Conservation (phyloP, 768 basidiomycete genomes). For the Xanthoconium purpureum region DNA sequence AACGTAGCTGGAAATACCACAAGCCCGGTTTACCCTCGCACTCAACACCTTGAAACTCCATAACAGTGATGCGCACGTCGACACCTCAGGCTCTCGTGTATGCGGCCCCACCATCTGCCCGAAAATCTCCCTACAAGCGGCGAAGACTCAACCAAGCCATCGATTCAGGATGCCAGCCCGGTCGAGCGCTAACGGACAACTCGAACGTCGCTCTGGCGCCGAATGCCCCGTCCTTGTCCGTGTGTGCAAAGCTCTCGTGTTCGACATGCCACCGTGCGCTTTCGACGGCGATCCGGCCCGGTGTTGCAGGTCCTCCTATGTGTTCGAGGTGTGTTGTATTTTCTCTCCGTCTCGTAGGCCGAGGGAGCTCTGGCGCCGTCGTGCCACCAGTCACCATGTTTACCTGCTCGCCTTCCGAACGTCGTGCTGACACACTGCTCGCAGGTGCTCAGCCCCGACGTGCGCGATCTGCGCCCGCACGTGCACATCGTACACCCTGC, state of each 20-base stretch:
- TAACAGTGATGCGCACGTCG: slow-evolving; percentile 15
- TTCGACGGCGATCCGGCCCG: slow-evolving; percentile 17
- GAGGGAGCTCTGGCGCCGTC: not conserved
- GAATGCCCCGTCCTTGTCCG: not conserved
- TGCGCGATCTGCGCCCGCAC: slow-evolving; percentile 38
- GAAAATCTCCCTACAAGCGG: slow-evolving; percentile 25
- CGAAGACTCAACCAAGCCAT: slow-evolving; percentile 21
- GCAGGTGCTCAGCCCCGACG: slow-evolving; percentile 33
- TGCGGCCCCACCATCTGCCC: slow-evolving; percentile 6
- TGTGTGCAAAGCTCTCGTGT: slow-evolving; percentile 21
- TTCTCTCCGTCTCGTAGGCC: not conserved
- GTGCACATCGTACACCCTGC: slow-evolving; percentile 33
- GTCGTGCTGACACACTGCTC: slow-evolving; percentile 4
- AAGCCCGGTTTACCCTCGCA: not conserved
- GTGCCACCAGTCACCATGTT: too few relatives aligned
- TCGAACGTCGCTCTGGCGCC: slow-evolving; percentile 13
- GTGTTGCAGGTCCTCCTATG: slow-evolving; percentile 4
- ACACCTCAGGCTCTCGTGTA: slow-evolving; percentile 12
- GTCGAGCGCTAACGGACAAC: slow-evolving; percentile 18
- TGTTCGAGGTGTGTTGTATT: slow-evolving; percentile 24
- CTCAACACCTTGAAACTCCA: not conserved
- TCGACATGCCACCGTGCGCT: slow-evolving; percentile 32
- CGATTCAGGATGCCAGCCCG: slow-evolving; percentile 14
- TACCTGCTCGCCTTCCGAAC: not conserved
- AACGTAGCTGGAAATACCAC: not conserved